These are phyloP conservation scores for Sphaerulina vaccinii DNA, from an alignment of 2,329 filamentous ascomycete genomes.

Conservation along the genomic window DNA sequence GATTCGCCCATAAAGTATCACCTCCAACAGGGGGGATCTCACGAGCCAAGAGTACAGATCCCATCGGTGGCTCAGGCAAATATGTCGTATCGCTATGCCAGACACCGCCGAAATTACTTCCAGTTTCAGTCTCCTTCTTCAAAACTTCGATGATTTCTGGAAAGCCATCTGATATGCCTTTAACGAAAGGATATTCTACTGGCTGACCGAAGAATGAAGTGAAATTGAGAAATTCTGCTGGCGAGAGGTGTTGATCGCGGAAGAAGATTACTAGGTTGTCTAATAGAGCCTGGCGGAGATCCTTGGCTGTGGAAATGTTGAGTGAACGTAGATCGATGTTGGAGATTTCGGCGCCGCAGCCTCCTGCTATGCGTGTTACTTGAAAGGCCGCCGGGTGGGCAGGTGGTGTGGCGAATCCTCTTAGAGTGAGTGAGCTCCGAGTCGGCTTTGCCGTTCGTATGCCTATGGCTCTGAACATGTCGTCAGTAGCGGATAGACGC, in stretches of 20 bases:
- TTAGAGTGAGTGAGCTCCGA: neutral
- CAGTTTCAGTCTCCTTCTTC: conserved; percentile 26
- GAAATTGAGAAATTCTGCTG: conserved; percentile 66
- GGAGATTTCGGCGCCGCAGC: conserved; percentile 66
- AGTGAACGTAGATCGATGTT: conserved; percentile 69
- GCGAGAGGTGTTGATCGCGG: conserved; percentile 69
- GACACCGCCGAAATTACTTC: conserved; percentile 29
- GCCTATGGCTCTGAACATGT: neutral
- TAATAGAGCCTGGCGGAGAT: conserved; percentile 70
- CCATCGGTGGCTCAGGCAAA: conserved; percentile 27
- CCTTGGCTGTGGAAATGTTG: conserved; percentile 64
- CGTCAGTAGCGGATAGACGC: too few relatives aligned
- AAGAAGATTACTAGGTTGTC: conserved; percentile 76
- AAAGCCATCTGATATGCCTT: conserved; percentile 26
- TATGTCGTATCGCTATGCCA: conserved; percentile 31
- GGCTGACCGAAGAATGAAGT: conserved; percentile 75
- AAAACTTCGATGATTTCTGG: conserved; percentile 30
- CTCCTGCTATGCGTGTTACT: conserved; percentile 21
- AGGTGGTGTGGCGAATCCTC: conserved; percentile 8
- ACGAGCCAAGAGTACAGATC: conserved; percentile 23
- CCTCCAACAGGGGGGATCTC: conserved; percentile 55
- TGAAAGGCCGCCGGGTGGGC: neutral
- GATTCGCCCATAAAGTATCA: conserved; percentile 79
- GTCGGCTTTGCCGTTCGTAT: neutral
- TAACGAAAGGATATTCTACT: conserved; percentile 42